Base-by-base conservation (phyloP, 129 eudicot species). In the Lactuca sativa region DNA sequence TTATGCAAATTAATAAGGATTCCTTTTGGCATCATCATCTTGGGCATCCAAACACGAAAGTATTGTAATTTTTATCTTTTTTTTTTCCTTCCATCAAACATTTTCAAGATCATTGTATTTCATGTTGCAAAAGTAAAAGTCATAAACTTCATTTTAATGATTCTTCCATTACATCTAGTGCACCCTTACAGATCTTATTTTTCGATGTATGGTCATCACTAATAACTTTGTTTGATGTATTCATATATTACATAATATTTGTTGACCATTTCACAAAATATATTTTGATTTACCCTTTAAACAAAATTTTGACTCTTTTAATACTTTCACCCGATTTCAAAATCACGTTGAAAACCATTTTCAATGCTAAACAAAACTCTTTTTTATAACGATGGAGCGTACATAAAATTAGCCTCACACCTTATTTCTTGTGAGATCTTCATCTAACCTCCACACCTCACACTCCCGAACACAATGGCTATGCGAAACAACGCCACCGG, bases 201-300 rank as follows among this genome's bases (percentile, higher is more conserved):
- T 59, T n/a, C 3, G 64, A 59, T 59, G 64, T 59, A 4, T 59
- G 43, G 12, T 34, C 37, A 4, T 34, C 37, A 4, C 37, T 4
- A 34, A 34, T 34, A 3, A 34, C 37, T 3, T 34, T n/a, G 6
- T 59, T 32, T 32, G 64, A 59, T 13, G 1, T 13, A 2, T 31
- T 31, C 44, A 59, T 9, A 32, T 31, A 59, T n/a, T 59, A 59
- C 14, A 59, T 59, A 32, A 56, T 56, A 7, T 56, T 56, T 59
- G 37, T 34, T 34, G 37, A 34, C 5, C 37, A 34, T 34, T 18
- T 18, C 21, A 18, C 21, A 18, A 0, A 18, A 18, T 18, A 18
- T 1, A 18, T 18, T 18, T 18, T 40, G 64, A 40, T 59, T 12
- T 59, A 59, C 9, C 44, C 44, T 32, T 40, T 59, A 7, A 59